Base-by-base conservation (phyloP, 2,329 filamentous ascomycete genomes). In the Metarhizium brunneum region DNA sequence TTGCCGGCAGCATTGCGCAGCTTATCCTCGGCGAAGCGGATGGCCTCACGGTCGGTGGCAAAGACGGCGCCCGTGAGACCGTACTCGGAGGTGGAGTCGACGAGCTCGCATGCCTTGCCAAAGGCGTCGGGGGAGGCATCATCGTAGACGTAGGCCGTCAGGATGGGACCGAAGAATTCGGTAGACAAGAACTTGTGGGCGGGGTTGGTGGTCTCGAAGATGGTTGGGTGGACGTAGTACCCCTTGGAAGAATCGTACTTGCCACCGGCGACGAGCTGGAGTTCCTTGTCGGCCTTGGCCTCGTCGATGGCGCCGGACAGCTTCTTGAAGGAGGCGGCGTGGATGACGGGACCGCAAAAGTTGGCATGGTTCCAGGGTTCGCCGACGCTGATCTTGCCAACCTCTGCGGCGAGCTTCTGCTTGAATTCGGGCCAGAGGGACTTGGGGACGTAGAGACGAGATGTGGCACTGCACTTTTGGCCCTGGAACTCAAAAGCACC, bases 401-500 rank as follows among this genome's bases (percentile, higher is more conserved):
- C 85, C 71, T 92, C 87, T n/a, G 78, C 70, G 13, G 84, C 76
- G 3, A 95, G 73, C 55, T 80, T 77, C 61, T 83, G 72, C 66
- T 84, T 82, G 73, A 92, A 90, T 59, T 85, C 75, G 10, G 86
- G 80, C 82, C 87, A 91, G 50, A 87, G 71, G 2, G 88, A 92
- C 64, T 82, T 79, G 38, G 90, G 84, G 3, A 94, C 82, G 72
- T 95, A 95, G 51, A 83, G 76, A 32, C 90, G 84, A 32, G 88
- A 92, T 25, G 87, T 90, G 56, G 90, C 90, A 64, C 86, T 90
- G 78, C 90, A 95, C 73, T 95, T 95, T 71, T 95, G 90, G 52
- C 90, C 90, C 69, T 94, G 89, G 76, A 85, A 95, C 71, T 95
- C 91, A 66, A 95, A 95, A 2, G 90, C 90, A 50, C 88, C 90